phyloP scores from a whole-genome alignment of 208 protist genomes.

The Polymyxa betae region DNA sequence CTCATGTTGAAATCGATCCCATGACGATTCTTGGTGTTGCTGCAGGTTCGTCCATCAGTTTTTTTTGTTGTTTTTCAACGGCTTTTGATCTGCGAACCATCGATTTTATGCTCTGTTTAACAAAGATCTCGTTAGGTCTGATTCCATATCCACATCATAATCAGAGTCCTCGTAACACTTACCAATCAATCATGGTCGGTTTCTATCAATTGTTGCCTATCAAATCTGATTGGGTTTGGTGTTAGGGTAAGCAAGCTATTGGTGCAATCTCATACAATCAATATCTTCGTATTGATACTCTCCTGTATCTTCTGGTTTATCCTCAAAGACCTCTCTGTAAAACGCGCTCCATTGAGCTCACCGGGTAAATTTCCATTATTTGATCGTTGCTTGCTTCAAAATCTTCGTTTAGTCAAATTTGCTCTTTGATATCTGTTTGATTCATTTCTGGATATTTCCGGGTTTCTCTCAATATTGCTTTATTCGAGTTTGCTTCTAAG shows the following conservation, averaged over 20 bases:
- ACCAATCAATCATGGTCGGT: slow-evolving; percentile 99
- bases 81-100: background rate
- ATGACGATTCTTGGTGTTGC: slow-evolving; percentile 82
- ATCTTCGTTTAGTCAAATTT: background rate
- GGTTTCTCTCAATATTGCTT: background rate
- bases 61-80: slow-evolving; percentile 51
- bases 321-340: slow-evolving; percentile 95
- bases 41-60: slow-evolving; percentile 50
- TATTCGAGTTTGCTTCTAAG: background rate
- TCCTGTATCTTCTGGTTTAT: slow-evolving; percentile 96
- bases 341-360: slow-evolving; percentile 92
- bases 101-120: background rate
- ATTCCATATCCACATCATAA: slow-evolving; percentile 99
- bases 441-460: background rate
- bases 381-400: background rate
- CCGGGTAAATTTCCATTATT: slow-evolving; percentile 60
- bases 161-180: slow-evolving; percentile 99
- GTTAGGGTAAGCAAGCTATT: slow-evolving; percentile 82
- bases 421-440: background rate
- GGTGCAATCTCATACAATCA: slow-evolving; percentile 79
- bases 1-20: slow-evolving; percentile 89
- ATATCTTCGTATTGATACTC: slow-evolving; percentile 93
- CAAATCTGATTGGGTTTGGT: too few species aligned
- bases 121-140: slow-evolving; percentile 65
- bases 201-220: too few species aligned